phyloP scores from a whole-genome alignment of 2,329 filamentous ascomycete species.

The Trichophyton rubrum region DNA sequence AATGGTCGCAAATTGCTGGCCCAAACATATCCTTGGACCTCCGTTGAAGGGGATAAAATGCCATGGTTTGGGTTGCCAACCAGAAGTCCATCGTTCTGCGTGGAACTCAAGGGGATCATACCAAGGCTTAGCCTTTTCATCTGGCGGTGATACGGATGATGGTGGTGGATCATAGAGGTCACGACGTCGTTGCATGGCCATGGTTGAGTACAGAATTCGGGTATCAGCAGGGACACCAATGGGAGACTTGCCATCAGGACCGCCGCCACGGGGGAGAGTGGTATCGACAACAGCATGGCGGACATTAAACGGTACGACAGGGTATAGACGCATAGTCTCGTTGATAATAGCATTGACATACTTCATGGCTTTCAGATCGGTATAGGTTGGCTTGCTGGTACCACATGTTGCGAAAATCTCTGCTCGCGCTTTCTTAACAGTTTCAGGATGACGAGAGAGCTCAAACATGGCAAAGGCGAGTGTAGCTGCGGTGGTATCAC shows the following conservation, averaged over 20 bases:
- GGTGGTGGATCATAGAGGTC: constrained; percentile 36
- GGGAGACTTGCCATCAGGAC: constrained; percentile 33
- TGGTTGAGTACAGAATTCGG: constrained; percentile 39
- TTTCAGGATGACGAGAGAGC: constrained; percentile 56
- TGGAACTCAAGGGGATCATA: constrained; percentile 35
- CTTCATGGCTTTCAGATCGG: constrained; percentile 75
- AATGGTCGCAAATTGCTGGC: constrained; percentile 48
- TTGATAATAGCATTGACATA: constrained; percentile 61
- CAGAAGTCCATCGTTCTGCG: constrained; percentile 40
- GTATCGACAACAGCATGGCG: constrained; percentile 61
- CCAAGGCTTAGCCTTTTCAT: constrained; percentile 21
- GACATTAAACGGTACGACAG: constrained; percentile 67
- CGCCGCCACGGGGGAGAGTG: constrained; percentile 55
- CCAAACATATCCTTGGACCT: constrained; percentile 43
- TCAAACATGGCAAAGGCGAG: constrained; percentile 77
- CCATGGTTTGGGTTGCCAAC: constrained; percentile 42
- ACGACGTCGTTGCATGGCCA: constrained; percentile 40
- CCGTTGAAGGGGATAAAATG: constrained; percentile 45
- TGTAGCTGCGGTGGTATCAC: constrained; percentile 72
- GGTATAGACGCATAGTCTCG: constrained; percentile 67
- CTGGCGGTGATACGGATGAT: background rate
- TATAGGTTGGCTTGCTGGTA: constrained; percentile 49
- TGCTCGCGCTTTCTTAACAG: constrained; percentile 53
- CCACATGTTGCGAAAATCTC: constrained; percentile 63
- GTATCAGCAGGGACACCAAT: constrained; percentile 39